Percentiles rank a stretch among this genome's conserved stretches.
These are phyloP conservation scores for Flaveria sonorensis DNA, from an alignment of 129 eudicot genomes.

Conservation along the genomic window DNA sequence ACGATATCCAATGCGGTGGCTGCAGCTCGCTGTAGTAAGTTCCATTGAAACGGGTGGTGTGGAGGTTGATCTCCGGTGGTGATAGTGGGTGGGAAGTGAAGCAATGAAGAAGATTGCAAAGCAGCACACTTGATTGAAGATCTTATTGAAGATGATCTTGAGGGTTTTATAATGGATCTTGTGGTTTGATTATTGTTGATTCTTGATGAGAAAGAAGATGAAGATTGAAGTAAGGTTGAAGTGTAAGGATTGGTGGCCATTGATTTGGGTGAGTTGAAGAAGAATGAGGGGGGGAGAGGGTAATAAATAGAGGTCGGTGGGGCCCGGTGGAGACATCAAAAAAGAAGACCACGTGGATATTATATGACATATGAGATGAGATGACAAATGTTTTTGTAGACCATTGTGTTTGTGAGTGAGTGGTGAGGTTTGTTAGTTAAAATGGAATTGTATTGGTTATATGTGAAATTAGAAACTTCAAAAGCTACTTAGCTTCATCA, in stretches of 20 bases:
- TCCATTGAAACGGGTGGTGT: slow-evolving; percentile 46
- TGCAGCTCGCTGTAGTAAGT: slow-evolving; percentile 57
- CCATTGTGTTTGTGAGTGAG: slow-evolving; percentile 24
- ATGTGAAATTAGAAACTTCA: not conserved
- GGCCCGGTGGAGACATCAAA: slow-evolving; percentile 21
- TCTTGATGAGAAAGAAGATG: slow-evolving; percentile 29
- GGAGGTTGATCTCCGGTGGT: not conserved
- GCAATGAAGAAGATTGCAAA: slow-evolving; percentile 47
- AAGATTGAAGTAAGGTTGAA: slow-evolving; percentile 27
- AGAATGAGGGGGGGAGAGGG: slow-evolving; percentile 12
- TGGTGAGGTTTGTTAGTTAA: slow-evolving; percentile 15
- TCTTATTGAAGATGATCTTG: not conserved
- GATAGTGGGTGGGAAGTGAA: slow-evolving; percentile 44
- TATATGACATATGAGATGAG: slow-evolving; percentile 35
- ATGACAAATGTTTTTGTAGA: slow-evolving; percentile 38
- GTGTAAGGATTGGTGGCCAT: slow-evolving; percentile 41
- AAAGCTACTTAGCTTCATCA: not conserved
- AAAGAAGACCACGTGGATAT: slow-evolving; percentile 41
- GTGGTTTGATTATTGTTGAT: not conserved
- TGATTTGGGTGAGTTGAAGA: not conserved
- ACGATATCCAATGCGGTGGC: slow-evolving; percentile 59
- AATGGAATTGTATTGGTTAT: not conserved
- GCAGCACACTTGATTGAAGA: slow-evolving; percentile 37
- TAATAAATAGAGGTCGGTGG: slow-evolving; percentile 24
- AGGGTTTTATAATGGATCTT: not conserved